Evolutionary conservation across 1,139 yeast species (phyloP), one percentile per base, ranked within the genome.

Genomic region (Taphrina wiesneri): DNA sequence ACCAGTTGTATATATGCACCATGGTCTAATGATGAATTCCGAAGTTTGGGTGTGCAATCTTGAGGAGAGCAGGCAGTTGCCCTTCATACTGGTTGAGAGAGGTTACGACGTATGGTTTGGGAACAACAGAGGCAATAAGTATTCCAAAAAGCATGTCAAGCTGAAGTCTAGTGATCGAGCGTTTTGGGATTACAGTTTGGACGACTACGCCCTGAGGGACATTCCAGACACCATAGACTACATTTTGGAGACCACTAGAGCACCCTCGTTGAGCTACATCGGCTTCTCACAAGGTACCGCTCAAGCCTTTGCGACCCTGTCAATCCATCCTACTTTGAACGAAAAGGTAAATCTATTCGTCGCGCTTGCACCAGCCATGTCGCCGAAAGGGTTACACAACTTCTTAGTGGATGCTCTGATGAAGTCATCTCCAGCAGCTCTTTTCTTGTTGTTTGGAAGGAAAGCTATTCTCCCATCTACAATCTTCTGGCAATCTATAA

Each of bases 21-120:
- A 92, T 75, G 98, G 98, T 0, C 79, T 92, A 66, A 80, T 92
- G 70, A 92, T 92, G 97, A 86, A 87, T 74, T 86, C 95, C 62
- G 98, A 92, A 73, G 83, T 92, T 7, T 90, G 96, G 97, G 85
- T 88, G 54, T 84, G 93, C 34, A 74, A 74, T 30, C 75, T 85
- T 41, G 83, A 86, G 17, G 83, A 85, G 53, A 74, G 83, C 47
- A 80, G 82, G 63, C 88, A 89, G 72, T 76, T 92, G 65, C 97
- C 98, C 0, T 87, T 88, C 73, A 79, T 84, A 1, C 79, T 92
- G 56, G 89, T 87, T 67, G 92, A 89, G 69, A 75, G 85, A 69
- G 96, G 96, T 1, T 90, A 86, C 74, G 96, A 90, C 73, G 96
- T 90, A n/a, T 90, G 95, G 92, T 77, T 90, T 70, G 97, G 97